Evolutionary conservation across 768 basidiomycete genomes (phyloP), one percentile per base, ranked within the genome.

Genomic region (Floccularia luteovirens): DNA sequence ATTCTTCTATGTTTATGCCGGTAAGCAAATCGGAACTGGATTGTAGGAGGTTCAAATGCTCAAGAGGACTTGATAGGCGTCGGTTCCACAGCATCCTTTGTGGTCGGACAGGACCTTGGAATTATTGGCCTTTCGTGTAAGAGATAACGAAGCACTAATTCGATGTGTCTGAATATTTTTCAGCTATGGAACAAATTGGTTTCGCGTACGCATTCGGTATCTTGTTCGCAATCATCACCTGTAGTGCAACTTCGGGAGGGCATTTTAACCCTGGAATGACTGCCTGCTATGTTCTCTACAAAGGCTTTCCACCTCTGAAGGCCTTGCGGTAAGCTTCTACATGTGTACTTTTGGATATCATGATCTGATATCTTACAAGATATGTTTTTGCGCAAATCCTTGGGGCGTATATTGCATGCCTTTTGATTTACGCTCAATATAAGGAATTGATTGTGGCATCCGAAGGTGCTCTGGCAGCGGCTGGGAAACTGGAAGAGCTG

Each of bases 361-460:
- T 12, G 16, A 20, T 10, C 28, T 35, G 16, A 44, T 24, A 14
- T 13, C 14, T 25, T 14, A 5, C 11, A 25, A 50, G 49, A 25
- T 50, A 50, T 24, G 44, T 50, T 14, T 12, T 50, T 17, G 46
- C 49, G 16, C 49, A 50, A 34, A 48, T 48, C n/a, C 38, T 50
- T 30, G 49, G 49, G 6, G 49, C 46, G 36, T 48, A 50, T 14
- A 34, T 50, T 11, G 46, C 49, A 14, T 39, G 28, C 8, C 12
- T 41, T 11, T 20, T 50, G 21, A 36, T 41, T 23, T 48, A 48
- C 39, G 24, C 38, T 31, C 49, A 50, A 39, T 50, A 37, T 30
- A 21, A 35, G 19, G 36, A 37, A 4, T 20, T 47, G n/a, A 43
- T 50, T 30, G 19, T 41, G 5, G 43, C 33, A 16, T 37, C 41